Base-by-base conservation (phyloP, 768 basidiomycete genomes). In the Mycena polygramma region DNA sequence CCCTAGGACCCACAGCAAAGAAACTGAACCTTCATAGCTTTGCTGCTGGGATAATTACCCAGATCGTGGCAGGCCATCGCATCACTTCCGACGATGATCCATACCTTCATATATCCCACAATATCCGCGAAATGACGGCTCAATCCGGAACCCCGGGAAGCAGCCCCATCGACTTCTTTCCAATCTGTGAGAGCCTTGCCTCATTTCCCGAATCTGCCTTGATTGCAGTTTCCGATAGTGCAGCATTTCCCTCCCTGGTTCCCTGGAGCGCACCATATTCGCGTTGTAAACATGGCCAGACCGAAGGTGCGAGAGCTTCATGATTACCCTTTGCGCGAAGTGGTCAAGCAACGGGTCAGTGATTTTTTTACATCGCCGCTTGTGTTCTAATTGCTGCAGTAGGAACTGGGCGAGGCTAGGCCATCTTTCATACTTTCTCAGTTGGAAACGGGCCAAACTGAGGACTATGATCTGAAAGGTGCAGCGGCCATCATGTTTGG, bases 231-330 rank as follows among this genome's bases (percentile, higher is more conserved):
- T 30, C 20, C 6, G 13, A 37, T 24, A 83, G 81, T 82, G 2
- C 71, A 73, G 43, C 66, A 79, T 36, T 55, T 83, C 14, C 82
- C 82, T 1, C 68, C 72, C 7, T 83, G 82, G 82, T 77, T 82
- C 55, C 81, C 81, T 17, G 78, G 81, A 17, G 78, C 80, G 7
- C 43, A 71, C 1, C 55, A 75, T 80, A 70, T 69, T 37, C 70
- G 17, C 24, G 36, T 51, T 15, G 55, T 71, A 9, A 58, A 17
- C 13, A 24, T 15, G 9, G 63, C 62, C 48, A 52, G 43, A n/a
- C 19, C 52, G 0, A 51, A 10, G 3, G 1, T 66, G 2, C 43
- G 58, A 17, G 66, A 64, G 19, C 43, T 68, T 0, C 22, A 63
- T 24, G 66, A 63, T 17, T 64, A 20, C 49, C 66, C 66, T 15